A percentile compares a stretch with the other conserved stretches of the same genome.
These are phyloP conservation scores for Nakazawaea sp. DNA, from an alignment of 805 yeast species.

Conservation along the genomic window DNA sequence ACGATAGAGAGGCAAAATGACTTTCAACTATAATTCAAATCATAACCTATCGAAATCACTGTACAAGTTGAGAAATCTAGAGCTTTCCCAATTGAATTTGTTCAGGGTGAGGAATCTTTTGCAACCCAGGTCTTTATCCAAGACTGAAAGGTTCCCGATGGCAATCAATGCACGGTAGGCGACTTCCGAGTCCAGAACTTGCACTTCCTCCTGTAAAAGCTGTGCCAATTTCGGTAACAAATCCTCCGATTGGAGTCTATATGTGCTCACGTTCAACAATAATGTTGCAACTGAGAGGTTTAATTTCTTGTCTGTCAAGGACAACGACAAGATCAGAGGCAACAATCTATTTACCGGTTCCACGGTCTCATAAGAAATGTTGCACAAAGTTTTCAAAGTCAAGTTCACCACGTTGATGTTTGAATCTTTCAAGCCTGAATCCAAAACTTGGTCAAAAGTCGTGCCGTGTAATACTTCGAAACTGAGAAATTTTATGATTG, in stretches of 20 bases:
- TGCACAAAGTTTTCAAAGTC: constrained; percentile 50
- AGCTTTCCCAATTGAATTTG: constrained; percentile 6
- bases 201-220: constrained; percentile 20
- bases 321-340: constrained; percentile 16
- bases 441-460: constrained; percentile 31
- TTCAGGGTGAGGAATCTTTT: constrained; percentile 3
- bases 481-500: constrained; percentile 25
- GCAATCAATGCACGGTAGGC: constrained; percentile 59
- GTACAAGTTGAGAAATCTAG: constrained; percentile 8
- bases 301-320: constrained; percentile 20
- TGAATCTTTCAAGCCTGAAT: constrained; percentile 29
- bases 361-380: constrained; percentile 38
- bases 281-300: constrained; percentile 40
- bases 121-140: constrained; percentile 4
- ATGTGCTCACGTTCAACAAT: constrained; percentile 39
- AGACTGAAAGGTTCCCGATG: constrained; percentile 46
- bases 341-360: constrained; percentile 35
- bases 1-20: too few relatives aligned
- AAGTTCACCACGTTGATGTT: constrained; percentile 40
- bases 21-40: too few relatives aligned
- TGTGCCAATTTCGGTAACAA: constrained; percentile 16
- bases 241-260: constrained; percentile 24
- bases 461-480: constrained; percentile 23
- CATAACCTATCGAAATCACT: constrained; percentile 7
- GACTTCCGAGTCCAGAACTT: constrained; percentile 48